Base-by-base conservation (phyloP, 2,329 filamentous ascomycete species). In the Alternaria sp. region DNA sequence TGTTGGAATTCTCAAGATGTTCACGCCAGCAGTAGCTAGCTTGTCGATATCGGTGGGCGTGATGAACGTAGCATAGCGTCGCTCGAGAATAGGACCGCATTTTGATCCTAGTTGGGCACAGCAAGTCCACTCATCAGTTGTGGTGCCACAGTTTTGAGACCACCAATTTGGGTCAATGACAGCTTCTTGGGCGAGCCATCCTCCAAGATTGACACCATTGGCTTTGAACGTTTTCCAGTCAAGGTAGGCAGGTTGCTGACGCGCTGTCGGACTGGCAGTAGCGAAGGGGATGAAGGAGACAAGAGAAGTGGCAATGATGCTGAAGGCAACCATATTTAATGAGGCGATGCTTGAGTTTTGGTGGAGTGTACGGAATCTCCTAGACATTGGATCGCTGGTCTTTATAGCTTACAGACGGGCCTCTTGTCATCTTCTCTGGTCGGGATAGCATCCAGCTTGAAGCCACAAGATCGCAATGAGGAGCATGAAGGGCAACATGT, bases 1-100 rank as follows among this genome's bases (percentile, higher is more conserved):
- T 2, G 74, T 78, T 1, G 78, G 76, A 20, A 81, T 79, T 6
- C 77, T 69, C 14, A 80, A 69, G 5, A 72, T 67, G 45, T 75
- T 76, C 32, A 80, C 65, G 10, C 73, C 73, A 3, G 65, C 64
- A 14, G 66, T 64, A 11, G 74, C 79, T 14, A 79, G 63, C 51
- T 70, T 69, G 57, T 79, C 78, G 52, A 80, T 78, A 30, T 71
- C 67, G 1, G 62, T 53, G 1, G 68, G 68, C n/a, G 63, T 76
- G 54, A 78, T 63, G 54, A 68, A 79, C 3, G 73, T 66, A 11
- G 68, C 69, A 52, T 77, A 78, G 8, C 73, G 66, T 2, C 64
- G 54, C 41, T 78, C 75, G 2, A 78, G 60, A 2, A 76, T 69
- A 16, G 67, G 63, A 3, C 71, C 66, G 51, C 75, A 78, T 45